A percentile compares a stretch with the other conserved stretches of the same genome.
Evolutionary conservation across 2,329 filamentous ascomycete genomes (phyloP).

Genomic region (Didymella exigua): DNA sequence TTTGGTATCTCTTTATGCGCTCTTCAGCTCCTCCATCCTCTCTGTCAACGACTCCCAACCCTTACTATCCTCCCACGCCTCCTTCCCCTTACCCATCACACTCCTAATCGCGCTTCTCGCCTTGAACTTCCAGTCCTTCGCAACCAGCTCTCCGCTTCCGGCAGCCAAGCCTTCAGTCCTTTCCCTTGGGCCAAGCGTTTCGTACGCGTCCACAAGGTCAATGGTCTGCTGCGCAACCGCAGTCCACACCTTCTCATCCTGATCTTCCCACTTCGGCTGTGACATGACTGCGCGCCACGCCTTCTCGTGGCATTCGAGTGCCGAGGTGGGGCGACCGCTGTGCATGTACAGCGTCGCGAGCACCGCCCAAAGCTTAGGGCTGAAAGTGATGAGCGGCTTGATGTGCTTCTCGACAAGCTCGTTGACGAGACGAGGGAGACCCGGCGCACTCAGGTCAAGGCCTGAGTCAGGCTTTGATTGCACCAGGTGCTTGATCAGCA

Average conservation of each 20-base stretch:
- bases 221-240: slow-evolving; percentile 78
- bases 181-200: slow-evolving; percentile 65
- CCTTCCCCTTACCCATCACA: slow-evolving; percentile 80
- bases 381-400: slow-evolving; percentile 81
- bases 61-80: slow-evolving; percentile 77
- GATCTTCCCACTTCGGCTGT: slow-evolving; percentile 61
- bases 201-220: slow-evolving; percentile 80
- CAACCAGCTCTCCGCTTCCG: slow-evolving; percentile 65
- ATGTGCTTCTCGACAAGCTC: slow-evolving; percentile 76
- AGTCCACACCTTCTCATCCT: slow-evolving; percentile 69
- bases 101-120: slow-evolving; percentile 82
- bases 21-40: slow-evolving; percentile 51
- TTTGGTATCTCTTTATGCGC: slow-evolving; percentile 17
- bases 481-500: slow-evolving; percentile 74
- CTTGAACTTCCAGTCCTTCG: slow-evolving; percentile 85
- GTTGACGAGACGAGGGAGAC: slow-evolving; percentile 67
- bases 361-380: slow-evolving; percentile 76
- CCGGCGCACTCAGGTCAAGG: slow-evolving; percentile 52
- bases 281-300: slow-evolving; percentile 78
- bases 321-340: slow-evolving; percentile 70
- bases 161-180: slow-evolving; percentile 59
- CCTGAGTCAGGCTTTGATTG: slow-evolving; percentile 31
- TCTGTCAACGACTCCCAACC: slow-evolving; percentile 69
- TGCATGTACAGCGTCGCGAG: slow-evolving; percentile 75
- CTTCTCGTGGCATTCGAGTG: slow-evolving; percentile 85